These are phyloP conservation scores for Rhodotorula sp. DNA, from an alignment of 1,284 basidiomycete species.

Conservation along the genomic window DNA sequence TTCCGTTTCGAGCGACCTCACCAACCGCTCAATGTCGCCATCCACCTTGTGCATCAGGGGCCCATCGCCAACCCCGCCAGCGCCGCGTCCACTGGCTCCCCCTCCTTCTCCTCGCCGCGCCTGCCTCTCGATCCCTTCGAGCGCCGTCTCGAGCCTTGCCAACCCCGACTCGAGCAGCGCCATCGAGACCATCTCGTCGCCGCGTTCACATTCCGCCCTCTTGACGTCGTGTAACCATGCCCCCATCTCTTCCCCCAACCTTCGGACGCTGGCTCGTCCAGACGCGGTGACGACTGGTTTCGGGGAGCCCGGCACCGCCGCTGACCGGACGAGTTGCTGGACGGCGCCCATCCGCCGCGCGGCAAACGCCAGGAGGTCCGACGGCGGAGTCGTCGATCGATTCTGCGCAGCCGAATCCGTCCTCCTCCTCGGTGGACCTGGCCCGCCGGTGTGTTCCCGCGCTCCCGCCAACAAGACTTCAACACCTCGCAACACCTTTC, in stretches of 20 bases:
- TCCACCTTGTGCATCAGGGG: slow-evolving; percentile 18
- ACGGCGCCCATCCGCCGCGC: slow-evolving; percentile 14
- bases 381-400: not conserved
- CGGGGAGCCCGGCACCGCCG: not conserved
- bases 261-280: too few species aligned
- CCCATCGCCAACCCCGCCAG: not conserved
- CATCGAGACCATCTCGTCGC: slow-evolving; percentile 18
- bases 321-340: not conserved
- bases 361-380: slow-evolving; percentile 18
- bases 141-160: not conserved
- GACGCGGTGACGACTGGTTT: not conserved
- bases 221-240: not conserved
- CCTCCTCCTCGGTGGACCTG: too few species aligned
- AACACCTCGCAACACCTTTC: too few species aligned
- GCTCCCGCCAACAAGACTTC: too few species aligned
- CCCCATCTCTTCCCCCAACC: not conserved
- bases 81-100: not conserved
- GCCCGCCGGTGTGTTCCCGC: too few species aligned
- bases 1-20: slow-evolving; percentile 8
- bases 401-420: too few species aligned
- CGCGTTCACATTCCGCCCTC: slow-evolving; percentile 7
- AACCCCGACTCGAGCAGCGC: slow-evolving; percentile 24
- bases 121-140: not conserved
- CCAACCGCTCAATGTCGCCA: slow-evolving; percentile 15
- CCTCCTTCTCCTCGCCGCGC: not conserved